Conservation (phyloP, 2,329 filamentous ascomycete genomes). For the Orbilia ellipsospora region DNA sequence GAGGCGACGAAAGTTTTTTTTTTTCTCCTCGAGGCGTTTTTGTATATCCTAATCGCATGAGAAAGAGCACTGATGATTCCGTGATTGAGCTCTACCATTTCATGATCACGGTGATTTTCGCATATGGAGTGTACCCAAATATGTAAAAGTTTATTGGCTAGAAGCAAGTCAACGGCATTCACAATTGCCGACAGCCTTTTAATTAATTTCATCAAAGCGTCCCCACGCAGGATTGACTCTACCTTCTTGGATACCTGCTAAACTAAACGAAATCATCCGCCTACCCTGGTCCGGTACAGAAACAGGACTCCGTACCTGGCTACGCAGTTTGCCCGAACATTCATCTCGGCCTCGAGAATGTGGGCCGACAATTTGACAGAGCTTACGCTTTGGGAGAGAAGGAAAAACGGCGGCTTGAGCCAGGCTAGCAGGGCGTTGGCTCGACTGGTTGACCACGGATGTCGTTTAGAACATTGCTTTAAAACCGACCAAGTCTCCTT, state of each 20-base stretch:
- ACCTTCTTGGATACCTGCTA: slow-evolving; percentile 1
- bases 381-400: too few relatives aligned
- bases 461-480: slow-evolving; percentile 10
- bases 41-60: too few relatives aligned
- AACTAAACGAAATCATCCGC: slow-evolving; percentile 24
- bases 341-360: slow-evolving; percentile 9
- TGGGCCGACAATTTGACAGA: slow-evolving; percentile 2
- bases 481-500: slow-evolving; percentile 25
- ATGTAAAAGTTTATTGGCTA: too few relatives aligned
- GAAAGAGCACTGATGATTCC: too few relatives aligned
- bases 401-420: not conserved
- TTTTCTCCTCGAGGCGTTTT: slow-evolving; percentile 1
- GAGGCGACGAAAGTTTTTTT: slow-evolving; percentile 17
- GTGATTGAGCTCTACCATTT: too few relatives aligned
- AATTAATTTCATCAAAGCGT: too few relatives aligned
- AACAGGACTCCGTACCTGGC: slow-evolving; percentile 3
- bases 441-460: not conserved
- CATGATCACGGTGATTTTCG: too few relatives aligned
- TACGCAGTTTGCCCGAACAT: slow-evolving; percentile 41
- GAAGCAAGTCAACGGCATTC: too few relatives aligned
- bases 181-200: too few relatives aligned
- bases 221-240: too few relatives aligned
- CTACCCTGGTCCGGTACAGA: slow-evolving; percentile 16
- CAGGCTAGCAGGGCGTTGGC: not conserved
- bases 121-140: too few relatives aligned